Base-by-base conservation (phyloP, 768 basidiomycete genomes). In the Panaeolus cyanescens region DNA sequence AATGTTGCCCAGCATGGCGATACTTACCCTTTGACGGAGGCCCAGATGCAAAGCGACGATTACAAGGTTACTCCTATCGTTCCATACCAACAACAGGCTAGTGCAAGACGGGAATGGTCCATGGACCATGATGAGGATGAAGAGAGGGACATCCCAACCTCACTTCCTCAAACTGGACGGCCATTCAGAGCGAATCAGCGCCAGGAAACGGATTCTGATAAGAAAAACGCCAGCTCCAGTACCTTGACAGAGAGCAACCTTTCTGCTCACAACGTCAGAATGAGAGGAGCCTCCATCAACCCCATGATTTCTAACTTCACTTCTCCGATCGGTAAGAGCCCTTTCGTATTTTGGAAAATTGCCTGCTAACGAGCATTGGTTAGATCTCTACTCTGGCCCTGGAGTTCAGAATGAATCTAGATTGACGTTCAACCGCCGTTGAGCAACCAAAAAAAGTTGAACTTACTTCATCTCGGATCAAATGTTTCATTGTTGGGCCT, bases 241-340 rank as follows among this genome's bases (percentile, higher is more conserved):
- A 64, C 64, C 2, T 63, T 81, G 59, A 80, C 79, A 34, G 80
- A 84, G 67, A 70, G 67, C 39, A 82, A 82, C 67, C 62, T 85
- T 30, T 75, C 78, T 8, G 73, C 75, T 59, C 83, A 79, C 56
- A 80, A 80, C 63, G 55, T 74, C 59, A 67, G 72, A 28, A 56
- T 64, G 28, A 72, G 73, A 28, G 22, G 22, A 2, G 10, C 25
- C 15, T 77, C 72, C 58, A 60, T 80, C 58, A 82, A 86, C 63
- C 83, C 80, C 39, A 72, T 88, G 73, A 80, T 90, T 54, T 78
- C 85, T 63, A 83, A 85, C 64, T 91, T 85, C 75, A 88, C 81
- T 42, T 90, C 88, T 22, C 90, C 90, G 1, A 87, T 91, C 56
- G 85, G 89, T 91, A 62, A 19, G 79, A 74, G 40, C 34, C 59